Evolutionary conservation across 208 protist genomes (phyloP).

Genomic region (Leishmania mexicana): DNA sequence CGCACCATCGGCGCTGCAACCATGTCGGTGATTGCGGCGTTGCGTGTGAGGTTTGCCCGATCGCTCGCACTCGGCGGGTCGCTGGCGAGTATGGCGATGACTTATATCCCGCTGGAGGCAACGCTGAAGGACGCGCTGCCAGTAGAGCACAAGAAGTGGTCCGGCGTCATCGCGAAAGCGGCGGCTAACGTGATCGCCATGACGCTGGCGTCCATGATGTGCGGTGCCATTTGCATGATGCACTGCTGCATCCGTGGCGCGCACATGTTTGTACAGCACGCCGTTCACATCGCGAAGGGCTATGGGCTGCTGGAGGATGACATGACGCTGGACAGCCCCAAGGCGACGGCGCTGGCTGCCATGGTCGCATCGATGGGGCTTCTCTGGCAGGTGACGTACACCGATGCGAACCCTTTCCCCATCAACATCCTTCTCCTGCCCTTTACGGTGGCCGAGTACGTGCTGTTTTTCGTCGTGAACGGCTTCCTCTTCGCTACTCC

Average conservation of each 20-base stretch:
- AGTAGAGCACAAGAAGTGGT: slow-evolving; percentile 55
- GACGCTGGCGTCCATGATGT: slow-evolving; percentile 39
- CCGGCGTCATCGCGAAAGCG: slow-evolving; percentile 35
- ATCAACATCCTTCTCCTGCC: slow-evolving; percentile 79
- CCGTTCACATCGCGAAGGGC: slow-evolving; percentile 40
- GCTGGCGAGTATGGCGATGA: slow-evolving; percentile 47
- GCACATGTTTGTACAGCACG: slow-evolving; percentile 49
- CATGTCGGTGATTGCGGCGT: slow-evolving; percentile 65
- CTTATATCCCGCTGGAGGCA: slow-evolving; percentile 49
- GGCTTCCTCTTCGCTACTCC: slow-evolving; percentile 35
- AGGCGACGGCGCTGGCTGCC: slow-evolving; percentile 43
- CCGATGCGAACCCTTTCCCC: slow-evolving; percentile 68
- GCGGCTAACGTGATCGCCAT: slow-evolving; percentile 40
- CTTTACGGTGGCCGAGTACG: slow-evolving; percentile 52
- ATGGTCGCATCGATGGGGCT: slow-evolving; percentile 68
- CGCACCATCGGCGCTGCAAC: slow-evolving; percentile 43
- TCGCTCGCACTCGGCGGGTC: slow-evolving; percentile 61
- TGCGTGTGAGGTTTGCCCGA: slow-evolving; percentile 58
- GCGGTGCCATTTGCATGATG: slow-evolving; percentile 43
- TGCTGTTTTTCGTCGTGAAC: slow-evolving; percentile 37
- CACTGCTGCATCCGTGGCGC: slow-evolving; percentile 71
- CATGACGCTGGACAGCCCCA: slow-evolving; percentile 39
- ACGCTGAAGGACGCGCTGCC: slow-evolving; percentile 55
- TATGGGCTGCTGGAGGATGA: slow-evolving; percentile 48
- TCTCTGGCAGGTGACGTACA: slow-evolving; percentile 67